Conservation (phyloP, 495 filamentous ascomycete species). For the Talaromyces ruber region DNA sequence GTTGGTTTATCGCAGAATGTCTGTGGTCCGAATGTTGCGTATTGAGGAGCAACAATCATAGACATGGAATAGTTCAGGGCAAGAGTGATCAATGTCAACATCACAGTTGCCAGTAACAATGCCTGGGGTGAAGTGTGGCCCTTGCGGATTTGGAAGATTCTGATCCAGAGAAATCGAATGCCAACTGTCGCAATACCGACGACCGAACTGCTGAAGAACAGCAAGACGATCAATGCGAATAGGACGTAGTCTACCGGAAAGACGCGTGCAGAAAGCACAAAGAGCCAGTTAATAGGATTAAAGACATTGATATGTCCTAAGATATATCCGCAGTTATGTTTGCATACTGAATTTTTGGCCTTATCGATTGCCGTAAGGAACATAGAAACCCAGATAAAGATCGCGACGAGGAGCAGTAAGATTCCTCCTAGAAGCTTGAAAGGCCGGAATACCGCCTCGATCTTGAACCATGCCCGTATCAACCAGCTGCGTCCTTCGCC, state of each 20-base stretch:
- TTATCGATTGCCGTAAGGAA: slow-evolving; percentile 94
- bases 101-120: slow-evolving; percentile 79
- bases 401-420: slow-evolving; percentile 57
- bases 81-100: slow-evolving; percentile 80
- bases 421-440: slow-evolving; percentile 82
- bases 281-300: slow-evolving; percentile 88
- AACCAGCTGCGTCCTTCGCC: slow-evolving; percentile 65
- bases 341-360: slow-evolving; percentile 88
- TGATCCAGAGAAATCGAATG: slow-evolving; percentile 92
- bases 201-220: slow-evolving; percentile 81
- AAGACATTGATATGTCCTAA: slow-evolving; percentile 87
- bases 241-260: slow-evolving; percentile 92
- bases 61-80: slow-evolving; percentile 86
- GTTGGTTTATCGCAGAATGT: slow-evolving; percentile 68
- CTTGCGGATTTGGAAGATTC: slow-evolving; percentile 79
- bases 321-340: slow-evolving; percentile 84
- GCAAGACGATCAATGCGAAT: slow-evolving; percentile 70
- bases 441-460: slow-evolving; percentile 69
- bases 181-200: slow-evolving; percentile 79
- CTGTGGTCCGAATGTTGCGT: slow-evolving; percentile 88
- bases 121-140: slow-evolving; percentile 89
- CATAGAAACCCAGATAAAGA: slow-evolving; percentile 84
- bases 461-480: slow-evolving; percentile 64
- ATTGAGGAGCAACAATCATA: slow-evolving; percentile 90
- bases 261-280: slow-evolving; percentile 69